Base-by-base conservation (phyloP, 2,329 filamentous ascomycete genomes). In the Mollisiaceae sp. region DNA sequence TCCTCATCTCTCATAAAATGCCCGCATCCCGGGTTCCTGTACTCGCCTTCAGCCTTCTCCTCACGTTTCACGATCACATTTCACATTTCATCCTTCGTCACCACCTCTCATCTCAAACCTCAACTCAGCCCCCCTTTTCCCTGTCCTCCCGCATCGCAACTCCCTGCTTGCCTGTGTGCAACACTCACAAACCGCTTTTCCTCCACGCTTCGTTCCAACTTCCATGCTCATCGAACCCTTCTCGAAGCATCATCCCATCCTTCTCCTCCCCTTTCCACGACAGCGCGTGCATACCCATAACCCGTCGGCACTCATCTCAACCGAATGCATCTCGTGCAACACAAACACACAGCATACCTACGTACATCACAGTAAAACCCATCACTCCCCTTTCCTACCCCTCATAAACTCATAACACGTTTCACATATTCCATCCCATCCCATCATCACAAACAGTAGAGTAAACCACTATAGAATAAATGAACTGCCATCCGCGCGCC, bases 11-110 rank as follows among this genome's bases (percentile, higher is more conserved):
- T 32, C 27, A 32, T 32, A 24, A 50, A 22, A 50, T 50, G 45
- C 24, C 45, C 20, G 45, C 45, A 22, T 14, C 45, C 45, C 27
- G 27, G 27, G 27, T 32, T 32, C 27, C 27, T 50, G 12, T 18
- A 2, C 41, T 43, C 41, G 41, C 18, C 41, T 43, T 43, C 20
- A 50, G 45, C 45, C 45, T 22, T 50, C 45, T 50, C 6, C 45
- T 24, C 45, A 24, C 22, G 45, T 50, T 50, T 50, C 45, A 50
- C 45, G 45, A 50, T 50, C 45, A 50, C 45, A 50, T 50, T 8
- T 50, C 45, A 50, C n/a, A n/a, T 18, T 18, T 43, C 41, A 43
- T 32, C 27, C 27, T 32, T 6, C 27, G 27, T 32, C 27, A 32
- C 27, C 27, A 43, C 12, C 18, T 43, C 41, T 43, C 41, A 43